Evolutionary conservation across 495 filamentous ascomycete species (phyloP).

Genomic region (Sphaerosporella brunnea): DNA sequence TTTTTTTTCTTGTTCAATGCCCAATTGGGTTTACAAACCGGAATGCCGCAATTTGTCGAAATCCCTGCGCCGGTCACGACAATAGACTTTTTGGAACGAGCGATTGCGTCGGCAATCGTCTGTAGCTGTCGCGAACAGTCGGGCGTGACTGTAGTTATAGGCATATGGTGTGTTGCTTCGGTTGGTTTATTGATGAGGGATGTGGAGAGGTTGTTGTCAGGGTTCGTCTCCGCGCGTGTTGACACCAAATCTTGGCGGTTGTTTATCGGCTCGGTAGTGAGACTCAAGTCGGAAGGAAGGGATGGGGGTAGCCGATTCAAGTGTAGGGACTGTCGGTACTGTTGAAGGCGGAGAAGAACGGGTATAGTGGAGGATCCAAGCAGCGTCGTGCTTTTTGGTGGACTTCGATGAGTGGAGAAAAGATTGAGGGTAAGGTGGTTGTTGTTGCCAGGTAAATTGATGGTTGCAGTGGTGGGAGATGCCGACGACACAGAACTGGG

Average conservation of each 20-base stretch:
- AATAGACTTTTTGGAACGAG: slow-evolving; percentile 43
- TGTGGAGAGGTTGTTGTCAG: background rate
- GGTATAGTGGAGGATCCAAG: too few species aligned
- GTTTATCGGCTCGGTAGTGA: too few species aligned
- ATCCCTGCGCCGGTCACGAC: slow-evolving; percentile 56
- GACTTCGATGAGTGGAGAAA: too few species aligned
- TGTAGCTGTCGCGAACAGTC: slow-evolving; percentile 37
- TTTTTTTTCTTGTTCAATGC: background rate
- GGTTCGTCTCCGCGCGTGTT: background rate
- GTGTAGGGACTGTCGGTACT: too few species aligned
- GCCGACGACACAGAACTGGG: too few species aligned
- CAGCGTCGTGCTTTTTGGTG: too few species aligned
- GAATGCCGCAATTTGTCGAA: slow-evolving; percentile 55
- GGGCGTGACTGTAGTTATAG: slow-evolving; percentile 36
- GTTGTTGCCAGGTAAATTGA: too few species aligned
- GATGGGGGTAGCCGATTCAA: too few species aligned
- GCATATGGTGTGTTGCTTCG: slow-evolving; percentile 29
- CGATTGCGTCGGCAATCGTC: slow-evolving; percentile 41
- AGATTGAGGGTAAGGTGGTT: too few species aligned
- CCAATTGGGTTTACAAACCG: slow-evolving; percentile 32
- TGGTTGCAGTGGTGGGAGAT: too few species aligned
- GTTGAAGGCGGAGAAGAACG: too few species aligned
- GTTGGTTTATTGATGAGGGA: background rate
- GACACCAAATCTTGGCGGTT: background rate
- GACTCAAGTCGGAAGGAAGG: too few species aligned